phyloP scores from a whole-genome alignment of 768 basidiomycete species.

The Trametes cingulata region DNA sequence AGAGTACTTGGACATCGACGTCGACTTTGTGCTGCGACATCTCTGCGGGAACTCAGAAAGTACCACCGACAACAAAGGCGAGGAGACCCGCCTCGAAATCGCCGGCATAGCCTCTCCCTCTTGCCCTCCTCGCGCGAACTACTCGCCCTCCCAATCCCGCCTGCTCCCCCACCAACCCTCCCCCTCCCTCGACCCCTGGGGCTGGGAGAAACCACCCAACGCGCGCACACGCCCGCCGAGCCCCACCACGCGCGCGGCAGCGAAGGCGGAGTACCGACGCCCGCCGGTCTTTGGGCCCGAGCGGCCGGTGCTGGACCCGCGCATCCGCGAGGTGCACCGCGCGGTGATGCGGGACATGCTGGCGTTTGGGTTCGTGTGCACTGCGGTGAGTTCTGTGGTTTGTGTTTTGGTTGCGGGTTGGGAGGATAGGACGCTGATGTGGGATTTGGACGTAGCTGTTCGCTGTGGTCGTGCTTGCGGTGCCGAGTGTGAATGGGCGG shows the following conservation, averaged over 20 bases:
- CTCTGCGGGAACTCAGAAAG: too few species aligned
- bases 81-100: too few species aligned
- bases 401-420: neutral
- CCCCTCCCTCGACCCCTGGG: neutral
- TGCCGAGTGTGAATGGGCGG: conserved; percentile 1
- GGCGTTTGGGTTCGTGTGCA: conserved; percentile 27
- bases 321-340: conserved; percentile 36
- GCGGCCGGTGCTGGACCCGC: conserved; percentile 39
- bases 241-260: neutral
- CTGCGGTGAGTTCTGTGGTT: neutral
- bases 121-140: too few species aligned
- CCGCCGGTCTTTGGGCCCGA: conserved; percentile 45
- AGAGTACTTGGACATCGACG: neutral
- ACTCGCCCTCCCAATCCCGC: too few species aligned
- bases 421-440: neutral
- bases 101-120: too few species aligned
- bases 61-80: too few species aligned
- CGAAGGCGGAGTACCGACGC: conserved; percentile 11
- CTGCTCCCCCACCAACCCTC: too few species aligned
- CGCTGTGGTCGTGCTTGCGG: conserved; percentile 16
- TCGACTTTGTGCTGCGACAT: too few species aligned
- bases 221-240: neutral
- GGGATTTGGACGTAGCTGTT: neutral
- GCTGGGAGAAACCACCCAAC: neutral
- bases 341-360: conserved; percentile 34